Conservation (phyloP, 116 monocot species). For the Zostera marina region DNA sequence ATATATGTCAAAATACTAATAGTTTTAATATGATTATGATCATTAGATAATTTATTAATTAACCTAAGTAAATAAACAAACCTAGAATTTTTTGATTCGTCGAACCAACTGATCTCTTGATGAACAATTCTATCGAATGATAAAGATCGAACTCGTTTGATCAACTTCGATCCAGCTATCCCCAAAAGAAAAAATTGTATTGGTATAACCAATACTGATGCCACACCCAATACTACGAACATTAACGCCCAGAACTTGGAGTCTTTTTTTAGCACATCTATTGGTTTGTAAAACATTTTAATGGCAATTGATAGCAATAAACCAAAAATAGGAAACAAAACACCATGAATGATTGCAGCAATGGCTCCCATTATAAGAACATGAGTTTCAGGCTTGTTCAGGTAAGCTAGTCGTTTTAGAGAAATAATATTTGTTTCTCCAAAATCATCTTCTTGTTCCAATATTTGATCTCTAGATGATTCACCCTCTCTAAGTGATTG, state of each 20-base stretch:
- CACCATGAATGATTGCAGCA: conserved; percentile 19
- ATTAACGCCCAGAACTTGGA: conserved; percentile 23
- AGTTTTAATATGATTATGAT: not conserved
- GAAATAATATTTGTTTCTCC: conserved; percentile 9
- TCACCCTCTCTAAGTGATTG: conserved; percentile 23
- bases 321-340: conserved; percentile 20
- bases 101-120: conserved; percentile 37
- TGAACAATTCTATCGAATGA: conserved; percentile 32
- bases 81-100: conserved; percentile 22
- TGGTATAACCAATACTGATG: conserved; percentile 8
- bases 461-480: conserved; percentile 1
- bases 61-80: not conserved
- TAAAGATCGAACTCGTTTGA: conserved; percentile 24
- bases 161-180: conserved; percentile 23
- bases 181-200: conserved; percentile 17
- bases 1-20: conserved; percentile 4
- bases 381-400: conserved; percentile 39
- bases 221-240: conserved; percentile 10
- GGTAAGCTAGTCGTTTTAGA: conserved; percentile 21
- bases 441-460: not conserved
- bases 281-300: conserved; percentile 22
- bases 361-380: conserved; percentile 23
- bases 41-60: not conserved
- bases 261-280: conserved; percentile 22
- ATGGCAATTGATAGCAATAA: conserved; percentile 19